Evolutionary conservation across 2,329 filamentous ascomycete species (phyloP), one percentile per base, ranked within the genome.

Genomic region (Phialophora expanda): DNA sequence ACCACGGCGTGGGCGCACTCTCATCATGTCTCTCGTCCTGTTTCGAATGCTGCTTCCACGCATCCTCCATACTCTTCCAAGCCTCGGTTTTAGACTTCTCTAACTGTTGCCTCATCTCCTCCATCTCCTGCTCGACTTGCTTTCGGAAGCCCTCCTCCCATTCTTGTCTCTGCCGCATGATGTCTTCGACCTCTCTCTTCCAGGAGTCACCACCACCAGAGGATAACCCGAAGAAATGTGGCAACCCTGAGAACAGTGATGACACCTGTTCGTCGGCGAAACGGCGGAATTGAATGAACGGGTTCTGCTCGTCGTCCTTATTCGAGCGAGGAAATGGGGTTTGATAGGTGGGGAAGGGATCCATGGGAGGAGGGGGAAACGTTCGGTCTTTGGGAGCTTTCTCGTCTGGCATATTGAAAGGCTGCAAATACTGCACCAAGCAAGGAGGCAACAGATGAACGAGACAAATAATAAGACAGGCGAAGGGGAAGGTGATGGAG

Each of bases 281-380:
- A 68, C 83, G 84, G 70, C 86, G 86, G 76, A 88, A 87, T 32
- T 82, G 79, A 63, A 86, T 81, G 75, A 88, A 87, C 0, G 86
- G 85, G 66, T 87, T 87, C 58, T 51, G 48, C 66, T 80, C 76
- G 65, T 78, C 74, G 60, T 80, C 75, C 61, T 69, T 71, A 38
- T 66, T 65, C 61, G 69, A 67, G 17, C 71, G 68, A 56, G 70
- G 64, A 44, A 66, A 73, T n/a, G 71, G 71, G 12, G 70, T 70
- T 58, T 71, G 70, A 51, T 71, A 71, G 38, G 67, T 70, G 46
- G 69, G 66, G 64, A 71, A 73, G n/a, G 71, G 71, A 50, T 72
- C 71, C 58, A 68, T 65, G 28, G 71, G 71, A 59, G 71, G 71
- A 59, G 71, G 71, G 28, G 71, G 68, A 24, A 68, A 62, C 22